A percentile compares a stretch with the other conserved stretches of the same genome.
These are phyloP conservation scores for Wickerhamiella pararugosa DNA, from an alignment of 1,139 yeast genomes.

Conservation along the genomic window DNA sequence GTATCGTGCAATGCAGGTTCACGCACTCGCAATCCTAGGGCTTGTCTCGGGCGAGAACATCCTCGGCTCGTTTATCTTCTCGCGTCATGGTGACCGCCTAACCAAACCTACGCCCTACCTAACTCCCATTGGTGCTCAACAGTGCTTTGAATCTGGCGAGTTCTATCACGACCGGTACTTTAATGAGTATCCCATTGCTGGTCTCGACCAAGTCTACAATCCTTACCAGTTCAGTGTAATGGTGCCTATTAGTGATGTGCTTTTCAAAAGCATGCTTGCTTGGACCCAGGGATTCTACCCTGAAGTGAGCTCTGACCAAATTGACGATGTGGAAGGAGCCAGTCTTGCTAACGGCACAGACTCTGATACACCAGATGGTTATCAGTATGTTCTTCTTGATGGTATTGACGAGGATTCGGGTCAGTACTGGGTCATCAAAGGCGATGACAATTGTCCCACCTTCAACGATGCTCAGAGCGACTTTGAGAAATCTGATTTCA, in stretches of 20 bases:
- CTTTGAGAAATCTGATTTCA: slow-evolving; percentile 21
- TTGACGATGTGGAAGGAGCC: slow-evolving; percentile 18
- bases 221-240: slow-evolving; percentile 24
- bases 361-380: slow-evolving; percentile 25
- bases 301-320: slow-evolving; percentile 19
- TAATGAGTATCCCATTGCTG: slow-evolving; percentile 21
- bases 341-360: slow-evolving; percentile 28
- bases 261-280: slow-evolving; percentile 28
- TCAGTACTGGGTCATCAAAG: slow-evolving; percentile 28
- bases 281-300: slow-evolving; percentile 34
- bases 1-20: too few species aligned
- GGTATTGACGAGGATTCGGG: slow-evolving; percentile 26
- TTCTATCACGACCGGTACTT: slow-evolving; percentile 30
- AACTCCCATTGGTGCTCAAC: slow-evolving; percentile 30
- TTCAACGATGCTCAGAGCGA: slow-evolving; percentile 21
- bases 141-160: slow-evolving; percentile 26
- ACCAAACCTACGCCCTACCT: slow-evolving; percentile 29
- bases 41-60: slow-evolving; percentile 10
- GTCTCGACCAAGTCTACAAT: slow-evolving; percentile 21
- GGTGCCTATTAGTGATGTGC: slow-evolving; percentile 25
- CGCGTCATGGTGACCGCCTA: slow-evolving; percentile 34
- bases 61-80: slow-evolving; percentile 31
- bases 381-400: slow-evolving; percentile 30
- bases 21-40: neutral
- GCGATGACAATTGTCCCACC: slow-evolving; percentile 30